phyloP scores from a whole-genome alignment of 2,329 filamentous ascomycete species.

The Calonectria pauciramosa region DNA sequence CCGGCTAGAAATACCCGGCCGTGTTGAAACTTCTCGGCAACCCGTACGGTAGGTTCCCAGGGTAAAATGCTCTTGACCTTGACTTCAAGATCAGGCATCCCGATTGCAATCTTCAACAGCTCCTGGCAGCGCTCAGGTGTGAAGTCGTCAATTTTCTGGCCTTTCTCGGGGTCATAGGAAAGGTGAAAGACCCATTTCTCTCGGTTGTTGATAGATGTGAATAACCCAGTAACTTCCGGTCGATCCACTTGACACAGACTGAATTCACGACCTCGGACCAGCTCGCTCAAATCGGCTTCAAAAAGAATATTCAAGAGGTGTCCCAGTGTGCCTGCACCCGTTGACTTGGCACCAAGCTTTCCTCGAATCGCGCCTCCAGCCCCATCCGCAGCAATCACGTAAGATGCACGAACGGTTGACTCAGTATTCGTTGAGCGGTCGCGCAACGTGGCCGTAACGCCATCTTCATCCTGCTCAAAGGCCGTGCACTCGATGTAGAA shows the following conservation, averaged over 20 bases:
- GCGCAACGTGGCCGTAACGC: not conserved
- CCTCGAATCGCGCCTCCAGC: not conserved
- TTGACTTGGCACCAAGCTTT: not conserved
- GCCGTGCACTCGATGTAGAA: not conserved
- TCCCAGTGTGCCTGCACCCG: not conserved
- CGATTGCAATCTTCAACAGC: not conserved
- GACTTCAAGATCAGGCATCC: not conserved
- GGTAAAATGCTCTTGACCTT: not conserved
- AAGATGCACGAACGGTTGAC: not conserved
- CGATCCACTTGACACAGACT: not conserved
- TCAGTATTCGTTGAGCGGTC: not conserved
- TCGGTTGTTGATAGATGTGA: slow-evolving; percentile 13
- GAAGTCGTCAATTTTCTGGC: not conserved
- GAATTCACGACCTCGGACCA: slow-evolving; percentile 9
- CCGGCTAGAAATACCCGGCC: slow-evolving; percentile 9
- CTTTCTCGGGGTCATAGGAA: not conserved
- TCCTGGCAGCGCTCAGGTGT: slow-evolving; percentile 9
- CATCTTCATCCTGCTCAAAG: not conserved
- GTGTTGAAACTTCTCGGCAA: slow-evolving; percentile 4
- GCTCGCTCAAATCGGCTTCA: not conserved
- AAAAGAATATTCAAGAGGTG: slow-evolving; percentile 12
- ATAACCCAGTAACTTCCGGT: slow-evolving; percentile 1
- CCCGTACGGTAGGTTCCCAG: slow-evolving; percentile 7
- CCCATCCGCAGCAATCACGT: slow-evolving; percentile 12
- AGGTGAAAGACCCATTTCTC: slow-evolving; percentile 8